Base-by-base conservation (phyloP, 805 yeast species). In the Yarrowia divulgata region DNA sequence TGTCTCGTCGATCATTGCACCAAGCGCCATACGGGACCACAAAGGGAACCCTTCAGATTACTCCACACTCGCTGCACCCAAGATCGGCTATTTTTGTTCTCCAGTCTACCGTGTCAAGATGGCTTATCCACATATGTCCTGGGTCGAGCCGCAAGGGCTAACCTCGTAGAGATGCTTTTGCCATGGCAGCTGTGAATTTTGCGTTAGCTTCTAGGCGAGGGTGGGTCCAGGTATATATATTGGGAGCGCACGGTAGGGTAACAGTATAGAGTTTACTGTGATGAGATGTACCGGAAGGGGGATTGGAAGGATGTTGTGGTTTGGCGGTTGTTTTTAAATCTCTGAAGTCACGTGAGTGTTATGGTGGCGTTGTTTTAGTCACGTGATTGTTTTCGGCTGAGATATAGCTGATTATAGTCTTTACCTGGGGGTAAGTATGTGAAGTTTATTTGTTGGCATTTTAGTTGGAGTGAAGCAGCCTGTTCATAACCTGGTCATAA, bases 21-120 rank as follows among this genome's bases (percentile, higher is more conserved):
- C 87, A 77, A 72, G 75, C 83, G 85, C 81, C 88, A 85, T 83
- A 80, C 86, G 87, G 85, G 85, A 80, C 82, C 88, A 84, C 88
- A 87, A 85, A 85, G 88, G 88, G 81, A 77, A 77, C 84, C 87
- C 86, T 85, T 81, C 82, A 84, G 71, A 75, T 75, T 74, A 23
- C 46, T 74, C 74, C 85, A 76, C 79, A 81, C 79, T 78, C 80
- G 85, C 86, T 84, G 88, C 88, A 85, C 89, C 88, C 88, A 85
- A 85, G 89, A 86, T 82, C 83, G 79, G 79, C 82, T 72, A 74
- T 69, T 78, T 54, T 78, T 82, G 70, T 75, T 85, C 87, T 85
- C 85, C 87, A 83, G 85, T 79, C 82, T 82, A 81, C 77, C 72
- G 69, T 55, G 34, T 45, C 63, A 55, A 42, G 50, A 55, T 55